phyloP scores from a whole-genome alignment of 768 basidiomycete genomes.

The Hysterangium stoloniferum region DNA sequence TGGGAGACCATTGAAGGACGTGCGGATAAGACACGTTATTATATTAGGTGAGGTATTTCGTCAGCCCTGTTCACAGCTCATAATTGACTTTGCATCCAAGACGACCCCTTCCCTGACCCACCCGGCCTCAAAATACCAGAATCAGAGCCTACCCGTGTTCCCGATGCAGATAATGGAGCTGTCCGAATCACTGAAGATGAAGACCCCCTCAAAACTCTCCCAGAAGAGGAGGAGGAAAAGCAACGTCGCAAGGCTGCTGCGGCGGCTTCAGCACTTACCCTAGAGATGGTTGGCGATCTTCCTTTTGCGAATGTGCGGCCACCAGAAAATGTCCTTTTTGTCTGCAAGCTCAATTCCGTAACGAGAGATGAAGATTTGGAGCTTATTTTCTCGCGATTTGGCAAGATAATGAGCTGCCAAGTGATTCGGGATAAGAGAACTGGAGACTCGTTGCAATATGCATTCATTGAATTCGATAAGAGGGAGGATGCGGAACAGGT shows the following conservation, averaged over 20 bases:
- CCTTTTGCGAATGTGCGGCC: constrained; percentile 97
- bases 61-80: constrained; percentile 5
- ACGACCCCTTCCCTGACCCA: constrained; percentile 95
- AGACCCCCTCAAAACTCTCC: constrained; percentile 71
- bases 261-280: constrained; percentile 84
- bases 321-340: constrained; percentile 96
- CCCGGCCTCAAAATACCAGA: constrained; percentile 63
- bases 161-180: constrained; percentile 54
- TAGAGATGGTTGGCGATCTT: constrained; percentile 99
- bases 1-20: constrained; percentile 87
- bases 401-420: constrained; percentile 94
- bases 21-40: constrained; percentile 92
- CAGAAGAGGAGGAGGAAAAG: constrained; percentile 80
- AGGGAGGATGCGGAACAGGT: constrained; percentile 92
- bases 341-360: constrained; percentile 96
- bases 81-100: constrained; percentile 31
- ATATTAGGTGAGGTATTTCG: constrained; percentile 61
- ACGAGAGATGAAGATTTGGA: constrained; percentile 95
- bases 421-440: constrained; percentile 89
- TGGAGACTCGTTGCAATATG: constrained; percentile 95
- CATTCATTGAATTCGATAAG: constrained; percentile 97
- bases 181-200: constrained; percentile 94
- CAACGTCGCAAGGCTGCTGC: constrained; percentile 83
- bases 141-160: constrained; percentile 69
- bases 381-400: constrained; percentile 94